These are phyloP conservation scores for Talaromyces sp. DNA, from an alignment of 2,329 filamentous ascomycete species.

Conservation along the genomic window DNA sequence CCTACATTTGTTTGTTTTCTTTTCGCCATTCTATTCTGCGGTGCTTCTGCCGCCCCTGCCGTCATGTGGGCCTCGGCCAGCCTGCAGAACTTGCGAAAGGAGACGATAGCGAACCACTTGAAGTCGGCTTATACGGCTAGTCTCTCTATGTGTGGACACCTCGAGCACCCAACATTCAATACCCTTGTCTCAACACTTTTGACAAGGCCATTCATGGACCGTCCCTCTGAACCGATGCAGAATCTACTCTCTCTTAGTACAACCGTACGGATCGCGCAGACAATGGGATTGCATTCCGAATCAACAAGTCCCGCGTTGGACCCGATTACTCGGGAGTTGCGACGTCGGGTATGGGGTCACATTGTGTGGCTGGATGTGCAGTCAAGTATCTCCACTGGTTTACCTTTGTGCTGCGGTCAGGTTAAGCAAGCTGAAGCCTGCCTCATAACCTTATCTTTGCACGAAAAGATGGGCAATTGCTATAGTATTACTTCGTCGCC, in stretches of 20 bases:
- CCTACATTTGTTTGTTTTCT: slow-evolving; percentile 16
- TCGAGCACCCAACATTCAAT: slow-evolving; percentile 24
- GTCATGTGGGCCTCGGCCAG: not conserved
- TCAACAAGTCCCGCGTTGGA: not conserved
- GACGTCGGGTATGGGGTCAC: slow-evolving; percentile 25
- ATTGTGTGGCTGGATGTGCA: slow-evolving; percentile 27
- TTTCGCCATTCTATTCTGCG: slow-evolving; percentile 8
- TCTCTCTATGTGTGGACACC: slow-evolving; percentile 20
- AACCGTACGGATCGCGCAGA: slow-evolving; percentile 23
- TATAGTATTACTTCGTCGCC: not conserved
- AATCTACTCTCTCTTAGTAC: slow-evolving; percentile 18
- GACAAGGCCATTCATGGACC: slow-evolving; percentile 16
- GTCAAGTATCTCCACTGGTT: slow-evolving; percentile 24
- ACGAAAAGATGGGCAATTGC: not conserved
- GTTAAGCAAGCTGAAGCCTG: not conserved
- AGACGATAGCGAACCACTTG: slow-evolving; percentile 14
- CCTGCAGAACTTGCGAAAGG: not conserved
- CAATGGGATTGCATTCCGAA: slow-evolving; percentile 25
- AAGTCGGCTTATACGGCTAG: slow-evolving; percentile 18
- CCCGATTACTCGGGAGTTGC: slow-evolving; percentile 14
- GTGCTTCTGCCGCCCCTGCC: slow-evolving; percentile 10
- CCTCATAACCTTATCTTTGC: not conserved
- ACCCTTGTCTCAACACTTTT: slow-evolving; percentile 24
- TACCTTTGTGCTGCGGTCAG: slow-evolving; percentile 21
- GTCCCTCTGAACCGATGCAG: not conserved